phyloP scores from a whole-genome alignment of 2,329 filamentous ascomycete genomes.

The Apiospora hydei region DNA sequence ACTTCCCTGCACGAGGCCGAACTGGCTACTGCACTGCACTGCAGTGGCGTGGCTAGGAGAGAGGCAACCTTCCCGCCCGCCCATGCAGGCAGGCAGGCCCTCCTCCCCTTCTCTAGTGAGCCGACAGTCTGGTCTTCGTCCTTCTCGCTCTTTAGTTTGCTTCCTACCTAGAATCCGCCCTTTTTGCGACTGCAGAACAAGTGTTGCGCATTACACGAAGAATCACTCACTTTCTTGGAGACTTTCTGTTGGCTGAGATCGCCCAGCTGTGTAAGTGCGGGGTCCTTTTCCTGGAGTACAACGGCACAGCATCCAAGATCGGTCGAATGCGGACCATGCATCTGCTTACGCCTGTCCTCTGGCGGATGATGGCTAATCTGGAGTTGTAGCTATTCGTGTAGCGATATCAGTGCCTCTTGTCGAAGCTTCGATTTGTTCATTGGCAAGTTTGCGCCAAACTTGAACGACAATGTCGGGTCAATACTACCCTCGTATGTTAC shows the following conservation, averaged over 20 bases:
- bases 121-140: background rate
- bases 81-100: background rate
- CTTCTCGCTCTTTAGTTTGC: background rate
- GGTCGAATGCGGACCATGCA: background rate
- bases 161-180: background rate
- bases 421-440: background rate
- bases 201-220: background rate
- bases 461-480: slow-evolving; percentile 49
- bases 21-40: background rate
- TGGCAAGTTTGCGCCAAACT: background rate
- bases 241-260: background rate
- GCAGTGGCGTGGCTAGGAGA: background rate
- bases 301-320: background rate
- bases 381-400: background rate
- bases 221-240: background rate
- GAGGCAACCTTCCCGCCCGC: background rate
- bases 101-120: slow-evolving; percentile 7
- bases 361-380: background rate
- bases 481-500: slow-evolving; percentile 56
- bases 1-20: slow-evolving; percentile 3
- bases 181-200: slow-evolving; percentile 1
- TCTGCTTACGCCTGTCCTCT: background rate
- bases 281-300: slow-evolving; percentile 14
- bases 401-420: background rate
- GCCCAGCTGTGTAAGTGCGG: slow-evolving; percentile 24